Conservation (phyloP, 2,329 filamentous ascomycete species). For the Periconia sp. region DNA sequence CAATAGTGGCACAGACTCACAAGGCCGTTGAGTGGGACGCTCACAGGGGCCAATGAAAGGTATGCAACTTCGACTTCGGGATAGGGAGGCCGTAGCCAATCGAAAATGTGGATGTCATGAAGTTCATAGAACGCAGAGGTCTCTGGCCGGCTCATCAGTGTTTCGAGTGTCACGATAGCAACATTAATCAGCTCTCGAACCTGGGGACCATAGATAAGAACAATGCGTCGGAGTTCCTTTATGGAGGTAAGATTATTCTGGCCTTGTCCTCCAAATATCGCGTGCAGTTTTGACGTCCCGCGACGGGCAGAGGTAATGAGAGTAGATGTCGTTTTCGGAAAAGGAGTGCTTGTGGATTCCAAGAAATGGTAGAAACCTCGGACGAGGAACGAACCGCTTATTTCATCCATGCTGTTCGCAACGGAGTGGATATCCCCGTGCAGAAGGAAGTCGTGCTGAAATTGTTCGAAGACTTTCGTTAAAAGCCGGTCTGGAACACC, state of each 20-base stretch:
- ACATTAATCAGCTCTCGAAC: slow-evolving; percentile 87
- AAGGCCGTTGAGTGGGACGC: slow-evolving; percentile 91
- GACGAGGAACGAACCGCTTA: slow-evolving; percentile 92
- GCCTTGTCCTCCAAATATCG: slow-evolving; percentile 93
- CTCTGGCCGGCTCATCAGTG: no score
- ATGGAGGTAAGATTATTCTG: slow-evolving; percentile 99
- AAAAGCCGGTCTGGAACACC: no score
- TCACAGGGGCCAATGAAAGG: slow-evolving; percentile 56
- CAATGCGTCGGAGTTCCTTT: slow-evolving; percentile 82
- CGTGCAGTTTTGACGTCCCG: slow-evolving; percentile 81
- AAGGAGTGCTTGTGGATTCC: slow-evolving; percentile 77
- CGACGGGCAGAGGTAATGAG: slow-evolving; percentile 86
- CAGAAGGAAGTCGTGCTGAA: slow-evolving; percentile 89
- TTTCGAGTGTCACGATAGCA: slow-evolving; percentile 58
- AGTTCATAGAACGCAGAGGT: no score
- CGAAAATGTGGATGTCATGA: slow-evolving; percentile 93
- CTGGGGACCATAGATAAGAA: slow-evolving; percentile 79
- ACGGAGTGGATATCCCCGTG: slow-evolving; percentile 96
- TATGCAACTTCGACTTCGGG: slow-evolving; percentile 93
- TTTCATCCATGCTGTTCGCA: slow-evolving; percentile 81
- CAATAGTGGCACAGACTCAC: slow-evolving; percentile 96
- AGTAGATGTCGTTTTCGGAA: slow-evolving; percentile 91
- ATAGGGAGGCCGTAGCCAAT: slow-evolving; percentile 88
- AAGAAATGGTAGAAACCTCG: slow-evolving; percentile 90
- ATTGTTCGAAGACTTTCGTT: slow-evolving; percentile 40